phyloP scores from a whole-genome alignment of 176 grass and related monocot genomes.

The Pontederia crassipes region DNA sequence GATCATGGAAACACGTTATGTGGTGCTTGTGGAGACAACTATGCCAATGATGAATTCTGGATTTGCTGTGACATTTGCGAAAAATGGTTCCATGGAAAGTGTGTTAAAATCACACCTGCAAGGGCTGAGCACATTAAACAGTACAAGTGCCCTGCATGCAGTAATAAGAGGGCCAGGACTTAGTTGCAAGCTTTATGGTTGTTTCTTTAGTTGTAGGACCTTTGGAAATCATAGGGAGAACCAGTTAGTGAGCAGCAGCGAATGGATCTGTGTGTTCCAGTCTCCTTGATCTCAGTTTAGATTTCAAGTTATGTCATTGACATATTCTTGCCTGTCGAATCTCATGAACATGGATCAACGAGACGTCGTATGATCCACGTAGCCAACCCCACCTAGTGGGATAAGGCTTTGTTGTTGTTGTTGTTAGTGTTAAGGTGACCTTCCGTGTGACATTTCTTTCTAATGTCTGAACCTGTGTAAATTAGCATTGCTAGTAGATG shows the following conservation, averaged over 20 bases:
- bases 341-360: too few species aligned
- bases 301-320: not conserved
- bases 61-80: constrained; percentile 11
- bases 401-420: too few species aligned
- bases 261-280: not conserved
- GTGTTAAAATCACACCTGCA: constrained; percentile 14
- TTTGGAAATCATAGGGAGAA: not conserved
- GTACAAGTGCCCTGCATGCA: constrained; percentile 11
- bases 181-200: not conserved
- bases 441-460: too few species aligned
- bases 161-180: not conserved
- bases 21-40: constrained; percentile 11
- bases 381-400: too few species aligned
- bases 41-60: constrained; percentile 4
- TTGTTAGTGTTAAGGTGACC: too few species aligned
- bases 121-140: constrained; percentile 14
- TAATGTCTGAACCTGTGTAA: too few species aligned
- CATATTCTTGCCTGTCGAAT: not conserved
- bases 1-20: constrained; percentile 5
- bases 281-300: not conserved
- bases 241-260: not conserved
- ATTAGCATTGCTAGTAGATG: too few species aligned
- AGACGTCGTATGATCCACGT: too few species aligned
- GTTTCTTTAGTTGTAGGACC: not conserved
- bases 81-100: constrained; percentile 15